Conservation (phyloP, 2,329 filamentous ascomycete species). For the Huntiella omanensis region DNA sequence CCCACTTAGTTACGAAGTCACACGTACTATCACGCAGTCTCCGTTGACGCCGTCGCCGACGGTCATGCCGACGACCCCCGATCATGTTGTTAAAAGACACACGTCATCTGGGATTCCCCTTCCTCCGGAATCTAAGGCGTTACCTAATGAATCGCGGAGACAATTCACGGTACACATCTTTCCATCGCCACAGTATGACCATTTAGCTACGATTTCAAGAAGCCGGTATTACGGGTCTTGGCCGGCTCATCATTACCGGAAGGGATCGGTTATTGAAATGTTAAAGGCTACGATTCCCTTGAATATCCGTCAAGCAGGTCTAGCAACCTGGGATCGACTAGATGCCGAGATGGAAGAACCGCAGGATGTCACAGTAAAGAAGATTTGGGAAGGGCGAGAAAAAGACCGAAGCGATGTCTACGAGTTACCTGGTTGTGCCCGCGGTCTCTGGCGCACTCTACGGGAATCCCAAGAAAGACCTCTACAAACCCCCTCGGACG, state of each 20-base stretch:
- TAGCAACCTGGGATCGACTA: constrained; percentile 25
- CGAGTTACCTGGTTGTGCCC: constrained; percentile 1
- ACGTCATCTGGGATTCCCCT: constrained; percentile 15
- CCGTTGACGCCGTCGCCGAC: constrained; percentile 2
- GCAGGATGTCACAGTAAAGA: neutral
- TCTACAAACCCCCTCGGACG: neutral
- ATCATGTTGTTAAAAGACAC: constrained; percentile 5
- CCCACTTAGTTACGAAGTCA: constrained; percentile 28
- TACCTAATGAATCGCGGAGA: constrained; percentile 13
- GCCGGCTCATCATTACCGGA: constrained; percentile 19
- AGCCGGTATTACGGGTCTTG: constrained; percentile 24
- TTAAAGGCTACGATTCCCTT: constrained; percentile 23
- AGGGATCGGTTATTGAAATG: constrained; percentile 20
- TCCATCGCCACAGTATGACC: constrained; percentile 21
- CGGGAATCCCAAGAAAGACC: neutral
- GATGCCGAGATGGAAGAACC: constrained; percentile 14
- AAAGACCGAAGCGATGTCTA: neutral
- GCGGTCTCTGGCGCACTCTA: neutral
- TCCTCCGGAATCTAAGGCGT: constrained; percentile 15
- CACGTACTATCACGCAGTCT: constrained; percentile 10
- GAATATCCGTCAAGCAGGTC: constrained; percentile 20
- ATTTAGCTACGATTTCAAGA: constrained; percentile 20
- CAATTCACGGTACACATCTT: constrained; percentile 26
- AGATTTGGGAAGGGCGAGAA: constrained; percentile 2
- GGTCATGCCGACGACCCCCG: constrained; percentile 9